Conservation (phyloP, 352 stramenopile species). For the Pythium folliculosum region DNA sequence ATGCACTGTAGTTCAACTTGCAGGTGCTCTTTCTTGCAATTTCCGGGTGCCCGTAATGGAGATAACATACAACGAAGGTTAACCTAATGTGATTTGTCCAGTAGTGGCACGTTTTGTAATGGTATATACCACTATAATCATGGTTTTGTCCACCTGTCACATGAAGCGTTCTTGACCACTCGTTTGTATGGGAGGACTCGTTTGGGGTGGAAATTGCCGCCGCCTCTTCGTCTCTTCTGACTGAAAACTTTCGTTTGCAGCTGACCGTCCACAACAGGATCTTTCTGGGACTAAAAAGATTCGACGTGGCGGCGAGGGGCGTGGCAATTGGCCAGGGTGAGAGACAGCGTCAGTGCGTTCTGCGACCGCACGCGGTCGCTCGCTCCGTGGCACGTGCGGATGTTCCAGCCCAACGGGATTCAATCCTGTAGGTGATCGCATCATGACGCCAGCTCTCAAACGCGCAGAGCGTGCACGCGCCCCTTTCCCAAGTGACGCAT, state of each 20-base stretch:
- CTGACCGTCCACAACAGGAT: slow-evolving; percentile 11
- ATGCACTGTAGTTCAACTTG: slow-evolving; percentile 8
- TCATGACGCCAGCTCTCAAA: neutral
- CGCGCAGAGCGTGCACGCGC: neutral
- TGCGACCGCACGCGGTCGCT: slow-evolving; percentile 3
- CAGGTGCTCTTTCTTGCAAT: neutral
- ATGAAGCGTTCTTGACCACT: slow-evolving; percentile 14
- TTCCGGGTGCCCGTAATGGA: neutral
- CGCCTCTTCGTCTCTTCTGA: slow-evolving; percentile 8
- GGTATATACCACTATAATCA: slow-evolving; percentile 2
- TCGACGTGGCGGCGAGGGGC: slow-evolving; percentile 3
- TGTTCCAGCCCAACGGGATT: slow-evolving; percentile 1
- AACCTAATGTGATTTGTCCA: neutral
- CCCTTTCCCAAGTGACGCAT: slow-evolving; percentile 22
- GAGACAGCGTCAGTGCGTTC: neutral
- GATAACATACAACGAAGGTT: neutral
- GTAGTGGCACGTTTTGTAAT: neutral
- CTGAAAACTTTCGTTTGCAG: slow-evolving; percentile 13
- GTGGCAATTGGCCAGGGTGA: slow-evolving; percentile 10
- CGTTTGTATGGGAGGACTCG: slow-evolving; percentile 6
- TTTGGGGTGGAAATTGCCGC: neutral
- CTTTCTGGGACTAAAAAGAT: slow-evolving; percentile 16
- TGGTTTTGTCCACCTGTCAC: slow-evolving; percentile 21
- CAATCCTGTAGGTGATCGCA: slow-evolving; percentile 2
- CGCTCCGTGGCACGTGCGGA: slow-evolving; percentile 5